Base-by-base conservation (phyloP, 108 stramenopile genomes). In the Cyclostephanos tholiformis region DNA sequence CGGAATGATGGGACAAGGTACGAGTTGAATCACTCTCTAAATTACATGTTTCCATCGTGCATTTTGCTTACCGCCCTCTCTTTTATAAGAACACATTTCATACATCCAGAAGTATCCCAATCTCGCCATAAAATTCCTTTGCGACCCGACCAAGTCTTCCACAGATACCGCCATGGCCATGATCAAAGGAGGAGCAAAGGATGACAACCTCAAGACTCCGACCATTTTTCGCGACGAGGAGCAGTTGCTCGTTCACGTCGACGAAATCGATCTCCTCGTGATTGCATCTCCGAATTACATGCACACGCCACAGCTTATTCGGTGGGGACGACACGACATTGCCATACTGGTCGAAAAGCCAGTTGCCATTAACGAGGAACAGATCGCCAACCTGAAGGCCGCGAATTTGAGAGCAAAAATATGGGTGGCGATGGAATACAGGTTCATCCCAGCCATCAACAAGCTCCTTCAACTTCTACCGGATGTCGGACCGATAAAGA, bases 361-460 rank as follows among this genome's bases (percentile, higher is more conserved):
- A 11, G 88, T 90, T 10, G 89, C 93, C 0, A 86, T 94, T 3
- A 89, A 85, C n/a, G 75, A 80, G 62, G 76, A 88, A 65, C 92
- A 93, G 55, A 76, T 88, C 11, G 76, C 82, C 26, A 70, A 67
- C 17, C 69, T 94, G 55, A 77, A 77, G 44, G 69, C 76, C 36
- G 69, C 84, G 0, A 71, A 78, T 14, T 84, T 86, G 62, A 79
- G 69, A 12, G 93, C 93, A 8, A 77, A 79, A 29, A 69, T 94
- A 51, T 94, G 93, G 93, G 82, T 90, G 25, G 93, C 90, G n/a
- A 94, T 94, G 93, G 93, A 94, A 66, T 94, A 94, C 73, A 74
- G 93, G 10, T 94, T 87, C 65, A 94, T 94, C 70, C 93, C 93
- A 3, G 93, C 93, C 0, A 87, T 94, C 65, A 83, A 86, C 20